Conservation (phyloP, 768 basidiomycete species). For the Suillus decipiens region DNA sequence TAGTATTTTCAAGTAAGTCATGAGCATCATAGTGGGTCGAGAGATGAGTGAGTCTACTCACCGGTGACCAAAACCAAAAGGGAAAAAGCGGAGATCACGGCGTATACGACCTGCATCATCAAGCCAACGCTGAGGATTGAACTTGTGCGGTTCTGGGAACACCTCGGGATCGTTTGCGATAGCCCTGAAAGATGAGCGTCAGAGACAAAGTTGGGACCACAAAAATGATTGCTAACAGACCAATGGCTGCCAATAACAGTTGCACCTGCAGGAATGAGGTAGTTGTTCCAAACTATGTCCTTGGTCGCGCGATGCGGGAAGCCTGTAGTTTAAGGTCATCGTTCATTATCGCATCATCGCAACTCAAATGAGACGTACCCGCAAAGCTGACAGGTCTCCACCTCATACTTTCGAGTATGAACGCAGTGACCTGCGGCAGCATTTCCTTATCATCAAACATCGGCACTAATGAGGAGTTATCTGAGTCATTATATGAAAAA, state of each 20-base stretch:
- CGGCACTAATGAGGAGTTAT: constrained; percentile 29
- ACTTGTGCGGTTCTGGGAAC: constrained; percentile 55
- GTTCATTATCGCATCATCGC: not conserved
- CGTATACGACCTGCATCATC: constrained; percentile 23
- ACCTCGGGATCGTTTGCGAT: constrained; percentile 53
- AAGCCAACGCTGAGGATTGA: constrained; percentile 58
- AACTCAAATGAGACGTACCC: constrained; percentile 15
- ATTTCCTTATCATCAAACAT: constrained; percentile 35
- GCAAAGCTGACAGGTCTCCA: constrained; percentile 38
- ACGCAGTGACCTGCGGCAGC: constrained; percentile 39
- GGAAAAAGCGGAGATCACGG: constrained; percentile 31
- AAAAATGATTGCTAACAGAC: constrained; percentile 19
- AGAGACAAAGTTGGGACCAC: not conserved
- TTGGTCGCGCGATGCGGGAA: constrained; percentile 63
- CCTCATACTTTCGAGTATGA: constrained; percentile 36
- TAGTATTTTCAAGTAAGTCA: constrained; percentile 13
- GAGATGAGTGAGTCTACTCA: constrained; percentile 11
- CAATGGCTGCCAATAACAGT: constrained; percentile 41
- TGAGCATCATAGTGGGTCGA: not conserved
- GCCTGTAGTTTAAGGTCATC: constrained; percentile 36
- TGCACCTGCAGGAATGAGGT: constrained; percentile 42
- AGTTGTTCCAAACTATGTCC: constrained; percentile 46
- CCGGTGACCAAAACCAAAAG: constrained; percentile 40
- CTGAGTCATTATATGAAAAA: not conserved
- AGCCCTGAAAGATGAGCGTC: constrained; percentile 24